Percentiles rank a stretch among this genome's conserved stretches.
Evolutionary conservation across 2,329 filamentous ascomycete species (phyloP).

Genomic region (Colletotrichum eleusines): DNA sequence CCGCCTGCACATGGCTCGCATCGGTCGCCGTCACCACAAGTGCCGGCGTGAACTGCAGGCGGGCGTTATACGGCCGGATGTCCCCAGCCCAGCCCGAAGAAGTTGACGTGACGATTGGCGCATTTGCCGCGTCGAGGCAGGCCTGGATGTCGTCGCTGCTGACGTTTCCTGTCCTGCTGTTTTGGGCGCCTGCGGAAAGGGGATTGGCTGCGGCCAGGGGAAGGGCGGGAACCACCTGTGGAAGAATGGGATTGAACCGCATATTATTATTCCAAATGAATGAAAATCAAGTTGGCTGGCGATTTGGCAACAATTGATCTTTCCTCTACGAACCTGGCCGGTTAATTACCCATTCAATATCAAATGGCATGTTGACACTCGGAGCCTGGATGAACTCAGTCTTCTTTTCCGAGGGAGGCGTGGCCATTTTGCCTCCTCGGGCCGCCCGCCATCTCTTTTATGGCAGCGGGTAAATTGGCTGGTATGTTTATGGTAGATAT

Average conservation of each 20-base stretch:
- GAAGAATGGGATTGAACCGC: slow-evolving; percentile 12
- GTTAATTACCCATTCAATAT: neutral
- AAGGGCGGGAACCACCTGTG: slow-evolving; percentile 5
- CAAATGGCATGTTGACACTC: neutral
- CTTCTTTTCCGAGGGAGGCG: neutral
- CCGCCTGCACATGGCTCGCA: slow-evolving; percentile 58
- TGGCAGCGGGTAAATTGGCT: no score
- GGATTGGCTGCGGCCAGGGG: slow-evolving; percentile 18
- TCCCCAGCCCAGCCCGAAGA: slow-evolving; percentile 44
- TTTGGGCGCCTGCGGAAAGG: slow-evolving; percentile 5
- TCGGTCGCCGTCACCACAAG: slow-evolving; percentile 59
- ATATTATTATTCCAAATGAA: slow-evolving; percentile 1
- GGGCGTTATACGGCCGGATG: slow-evolving; percentile 48
- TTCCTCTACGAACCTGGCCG: neutral
- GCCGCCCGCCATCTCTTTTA: slow-evolving; percentile 10
- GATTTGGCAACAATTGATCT: neutral
- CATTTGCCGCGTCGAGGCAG: slow-evolving; percentile 45
- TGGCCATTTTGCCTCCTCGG: neutral
- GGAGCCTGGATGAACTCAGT: neutral
- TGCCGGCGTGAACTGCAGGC: slow-evolving; percentile 53
- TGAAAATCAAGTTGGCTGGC: neutral
- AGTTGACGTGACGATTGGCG: slow-evolving; percentile 43
- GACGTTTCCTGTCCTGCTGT: slow-evolving; percentile 11
- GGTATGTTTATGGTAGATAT: no score
- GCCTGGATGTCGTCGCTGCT: slow-evolving; percentile 18